Base-by-base conservation (phyloP, 768 basidiomycete species). In the Astraeus odoratus region DNA sequence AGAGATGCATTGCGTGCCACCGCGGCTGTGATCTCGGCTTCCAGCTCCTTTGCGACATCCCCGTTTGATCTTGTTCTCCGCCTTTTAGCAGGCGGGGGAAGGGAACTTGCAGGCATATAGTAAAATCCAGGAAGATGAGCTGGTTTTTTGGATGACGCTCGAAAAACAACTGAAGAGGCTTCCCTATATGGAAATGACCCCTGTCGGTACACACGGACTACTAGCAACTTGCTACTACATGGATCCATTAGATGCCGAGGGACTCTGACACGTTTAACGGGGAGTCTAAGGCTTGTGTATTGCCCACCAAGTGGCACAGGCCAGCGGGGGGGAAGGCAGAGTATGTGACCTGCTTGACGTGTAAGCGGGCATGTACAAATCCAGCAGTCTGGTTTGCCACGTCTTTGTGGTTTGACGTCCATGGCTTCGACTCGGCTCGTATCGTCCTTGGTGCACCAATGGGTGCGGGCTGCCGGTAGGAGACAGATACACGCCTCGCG, bases 1-100 rank as follows among this genome's bases (percentile, higher is more conserved):
- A 96, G 71, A 16, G 90, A 87, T 12, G 68, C 53, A 50, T 80
- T 76, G 5, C 67, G 55, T 7, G 72, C 57, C 3, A 81, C 66
- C 0, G 86, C 78, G 1, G 64, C 46, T 0, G 72, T 77, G 16
- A 93, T 65, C 35, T 68, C 65, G 22, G 67, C 57, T 60, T 90
- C 86, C 10, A 87, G 67, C 9, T 50, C 47, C 52, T 75, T 70
- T 38, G 79, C 64, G 5, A 50, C 50, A 18, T 22, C 39, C 24
- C 42, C 27, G 27, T 34, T 50, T 34, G 41, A 39, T 44, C 66
- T 60, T n/a, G 68, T 59, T 54, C 72, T 79, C 36, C 72, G 69
- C 56, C 67, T 77, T 58, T 80, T 81, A 33, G 65, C 59, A 13
- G 71, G 67, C 35, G 77, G 75, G 9, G 75, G 78, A 5, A 80